Evolutionary conservation across 2,329 filamentous ascomycete species (phyloP).

Genomic region (Arthrobotrys sphaeroides): DNA sequence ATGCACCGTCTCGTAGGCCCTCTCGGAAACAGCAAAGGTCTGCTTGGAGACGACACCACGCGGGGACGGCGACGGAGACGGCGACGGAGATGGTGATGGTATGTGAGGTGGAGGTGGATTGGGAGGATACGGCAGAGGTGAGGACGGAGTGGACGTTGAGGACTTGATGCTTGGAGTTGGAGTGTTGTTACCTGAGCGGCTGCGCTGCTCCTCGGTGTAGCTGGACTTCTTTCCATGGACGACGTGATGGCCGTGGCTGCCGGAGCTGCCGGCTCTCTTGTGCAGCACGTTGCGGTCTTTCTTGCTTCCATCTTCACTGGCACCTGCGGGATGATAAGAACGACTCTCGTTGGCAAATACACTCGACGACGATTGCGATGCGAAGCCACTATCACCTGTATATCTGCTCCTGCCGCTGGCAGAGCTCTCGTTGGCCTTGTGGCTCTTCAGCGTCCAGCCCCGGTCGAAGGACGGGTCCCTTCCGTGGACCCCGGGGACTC

Average conservation of each 20-base stretch:
- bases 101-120: slow-evolving; percentile 2
- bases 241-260: slow-evolving; percentile 68
- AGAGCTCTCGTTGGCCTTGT: slow-evolving; percentile 57
- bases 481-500: slow-evolving; percentile 49
- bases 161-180: slow-evolving; percentile 66
- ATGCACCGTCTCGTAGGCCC: slow-evolving; percentile 44
- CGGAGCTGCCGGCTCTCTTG: slow-evolving; percentile 64
- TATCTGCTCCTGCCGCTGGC: slow-evolving; percentile 57
- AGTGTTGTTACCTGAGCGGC: slow-evolving; percentile 64
- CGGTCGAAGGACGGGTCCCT: slow-evolving; percentile 72
- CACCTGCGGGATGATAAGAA: slow-evolving; percentile 59
- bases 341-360: slow-evolving; percentile 56
- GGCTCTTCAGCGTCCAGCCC: slow-evolving; percentile 69
- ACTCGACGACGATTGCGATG: slow-evolving; percentile 51
- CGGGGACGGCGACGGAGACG: slow-evolving; percentile 59
- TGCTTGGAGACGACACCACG: slow-evolving; percentile 64
- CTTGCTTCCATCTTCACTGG: slow-evolving; percentile 68
- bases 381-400: slow-evolving; percentile 59
- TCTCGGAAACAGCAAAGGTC: slow-evolving; percentile 37
- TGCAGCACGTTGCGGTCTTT: slow-evolving; percentile 80
- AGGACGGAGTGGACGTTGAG: slow-evolving; percentile 34
- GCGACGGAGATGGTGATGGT: slow-evolving; percentile 23
- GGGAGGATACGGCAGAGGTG: slow-evolving; percentile 31
- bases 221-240: slow-evolving; percentile 77
- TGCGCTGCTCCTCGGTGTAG: slow-evolving; percentile 77